Conservation (phyloP, 2,329 filamentous ascomycete species). For the Epichloe gansuensis region DNA sequence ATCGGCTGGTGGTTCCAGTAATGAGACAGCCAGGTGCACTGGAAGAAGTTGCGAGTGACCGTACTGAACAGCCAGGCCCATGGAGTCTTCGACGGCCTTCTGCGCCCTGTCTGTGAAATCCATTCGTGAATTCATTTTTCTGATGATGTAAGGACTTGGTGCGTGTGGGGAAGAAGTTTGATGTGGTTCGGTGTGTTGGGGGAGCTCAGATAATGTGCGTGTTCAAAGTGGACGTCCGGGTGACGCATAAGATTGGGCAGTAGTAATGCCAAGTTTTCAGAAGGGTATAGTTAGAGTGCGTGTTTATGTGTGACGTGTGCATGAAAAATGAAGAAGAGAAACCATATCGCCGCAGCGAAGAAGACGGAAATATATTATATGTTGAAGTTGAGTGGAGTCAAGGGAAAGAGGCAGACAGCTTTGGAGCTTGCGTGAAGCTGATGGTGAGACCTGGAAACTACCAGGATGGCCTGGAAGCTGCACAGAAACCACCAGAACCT, state of each 20-base stretch:
- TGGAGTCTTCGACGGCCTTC: conserved; percentile 80
- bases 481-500: conserved; percentile 21
- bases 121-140: conserved; percentile 61
- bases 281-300: not conserved
- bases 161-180: not conserved
- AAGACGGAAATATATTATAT: conserved; percentile 3
- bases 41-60: conserved; percentile 83
- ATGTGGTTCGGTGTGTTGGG: not conserved
- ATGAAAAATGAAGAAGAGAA: not conserved
- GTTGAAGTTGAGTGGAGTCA: not conserved
- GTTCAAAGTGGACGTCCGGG: not conserved
- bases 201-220: not conserved
- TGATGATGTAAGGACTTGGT: not conserved
- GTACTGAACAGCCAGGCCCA: conserved; percentile 78
- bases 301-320: not conserved
- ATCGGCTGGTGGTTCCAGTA: conserved; percentile 64
- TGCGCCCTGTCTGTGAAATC: conserved; percentile 90
- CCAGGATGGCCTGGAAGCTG: conserved; percentile 13
- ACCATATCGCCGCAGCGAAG: no score
- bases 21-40: conserved; percentile 73
- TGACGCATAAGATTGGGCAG: conserved; percentile 1
- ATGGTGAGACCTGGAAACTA: conserved; percentile 9
- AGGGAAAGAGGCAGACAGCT: not conserved
- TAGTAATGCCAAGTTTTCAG: not conserved
- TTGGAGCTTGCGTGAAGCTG: conserved; percentile 1